Base-by-base conservation (phyloP, 2,329 filamentous ascomycete species). In the Fusarium protoensiforme region DNA sequence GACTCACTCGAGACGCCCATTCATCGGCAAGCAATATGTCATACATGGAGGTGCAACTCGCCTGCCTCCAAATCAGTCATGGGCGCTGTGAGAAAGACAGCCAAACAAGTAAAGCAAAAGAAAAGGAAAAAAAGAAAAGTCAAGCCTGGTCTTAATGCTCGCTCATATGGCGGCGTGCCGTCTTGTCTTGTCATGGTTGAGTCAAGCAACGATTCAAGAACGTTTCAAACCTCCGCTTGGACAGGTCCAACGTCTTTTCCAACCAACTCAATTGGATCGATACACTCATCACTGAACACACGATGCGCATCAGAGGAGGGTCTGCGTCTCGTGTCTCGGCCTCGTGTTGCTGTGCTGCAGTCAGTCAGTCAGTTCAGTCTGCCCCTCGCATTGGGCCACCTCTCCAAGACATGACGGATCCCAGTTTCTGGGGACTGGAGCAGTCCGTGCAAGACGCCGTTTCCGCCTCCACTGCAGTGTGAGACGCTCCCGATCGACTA, bases 241-340 rank as follows among this genome's bases (percentile, higher is more conserved):
- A 68, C 43, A 68, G 58, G 43, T 57, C 36, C 27, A 68, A 76
- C 63, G 63, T 60, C 61, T 46, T 68, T 51, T 43, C 58, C 41
- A 46, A 38, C 46, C 22, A 38, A 29, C 59, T 31, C 58, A 16
- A 74, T 74, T 71, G 68, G 58, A 65, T 68, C 46, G 64, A 63
- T 67, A 20, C 24, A 36, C 51, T 14, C 67, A 51, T 61, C 64
- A 39, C 59, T 64, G 59, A 65, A 60, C 58, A 70, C 61, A 67
- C 35, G 48, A 69, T 36, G 54, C 36, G 38, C 56, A 64, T 66
- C 43, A 56, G 61, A 72, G 56, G 53, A 62, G 43, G 51, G 65
- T 61, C 48, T 66, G 69, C 63, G 38, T 53, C 53, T 69, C 53
- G 27, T 68, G 74, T 75, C 73, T 75, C 67, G 65, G 68, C 58